Base-by-base conservation (phyloP, 2,329 filamentous ascomycete species). In the Sclerotinia glacialis region DNA sequence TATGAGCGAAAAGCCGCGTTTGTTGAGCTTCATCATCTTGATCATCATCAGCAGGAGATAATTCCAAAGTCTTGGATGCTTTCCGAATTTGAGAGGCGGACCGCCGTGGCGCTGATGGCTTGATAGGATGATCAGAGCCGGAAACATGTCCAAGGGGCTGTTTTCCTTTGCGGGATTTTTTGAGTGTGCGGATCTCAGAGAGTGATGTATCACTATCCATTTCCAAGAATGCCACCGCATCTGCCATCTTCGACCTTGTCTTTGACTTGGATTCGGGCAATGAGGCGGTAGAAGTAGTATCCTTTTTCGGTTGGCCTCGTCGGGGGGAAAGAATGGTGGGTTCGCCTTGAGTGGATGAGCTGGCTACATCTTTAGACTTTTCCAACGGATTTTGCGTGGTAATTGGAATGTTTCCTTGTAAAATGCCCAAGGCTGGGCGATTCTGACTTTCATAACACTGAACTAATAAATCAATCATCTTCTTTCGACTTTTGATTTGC, bases 371-470 rank as follows among this genome's bases (percentile, higher is more conserved):
- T 31, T 66, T 69, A 16, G 58, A 55, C 18, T 34, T 40, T 46
- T 42, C 52, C 16, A 26, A 42, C 53, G 23, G 23, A 46, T n/a
- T 50, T 23, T 66, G 44, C n/a, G 8, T 64, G 2, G 58, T 5
- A 47, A 64, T 61, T 28, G 54, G 54, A 14, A 65, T 49, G 67
- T 77, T 76, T n/a, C 71, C 70, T 11, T 68, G 70, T 37, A 75
- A 44, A 56, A 61, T 46, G 40, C 69, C 70, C 26, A 76, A 69
- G 16, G 74, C 74, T 28, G 69, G 66, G 62, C 72, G 68, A 46
- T 82, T 78, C 74, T 86, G 86, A 67, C 85, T 86, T 70, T 84
- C 78, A 89, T 90, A 93, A 75, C 91, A 93, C 73, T 87, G 84
- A 62, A 90, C 80, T 16, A 93, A 79, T 14, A 92, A 77, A 1